Evolutionary conservation across 805 yeast species (phyloP), one percentile per base, ranked within the genome.

Genomic region (Millerozyma acaciae): DNA sequence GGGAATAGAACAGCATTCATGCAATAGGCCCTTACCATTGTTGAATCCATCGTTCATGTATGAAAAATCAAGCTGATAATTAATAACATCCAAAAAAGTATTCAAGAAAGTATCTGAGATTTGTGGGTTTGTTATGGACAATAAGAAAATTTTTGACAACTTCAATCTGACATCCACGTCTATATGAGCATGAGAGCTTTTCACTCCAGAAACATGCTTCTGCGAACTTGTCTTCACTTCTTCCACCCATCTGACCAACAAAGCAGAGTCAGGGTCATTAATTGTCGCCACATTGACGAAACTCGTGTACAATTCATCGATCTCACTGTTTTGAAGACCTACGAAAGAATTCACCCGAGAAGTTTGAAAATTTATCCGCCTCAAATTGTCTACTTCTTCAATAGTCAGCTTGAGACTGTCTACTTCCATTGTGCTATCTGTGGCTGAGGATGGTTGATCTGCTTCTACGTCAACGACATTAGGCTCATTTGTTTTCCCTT

Each of bases 271-370:
- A 5, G 65, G 62, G 28, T 60, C 69, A 31, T 66, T 63, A 7
- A 64, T 57, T 12, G 70, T 60, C 8, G 73, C 72, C 13, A 75
- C 67, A 40, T 70, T 70, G 38, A 78, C 73, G 50, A 84, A 84
- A 52, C 84, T 85, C 7, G 80, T 67, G 53, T 81, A 83, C 20
- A 84, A 56, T 43, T 80, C 87, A 57, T 84, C 93, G 16, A 77
- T 73, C 35, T 74, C 79, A 27, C 56, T 54, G 40, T 70, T 71
- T 25, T 66, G 46, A 19, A 50, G 26, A n/a, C 13, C 26, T 6
- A 41, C 35, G n/a, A 45, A 33, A 12, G 53, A 51, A 33, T 38
- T 39, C 16, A 39, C 39, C 20, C 50, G 42, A 6, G 39, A 30
- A 4, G 38, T 15, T 12, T 28, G 33, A 32, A 40, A 44, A 12